A percentile compares a stretch with the other conserved stretches of the same genome.
phyloP scores from a whole-genome alignment of 192 early-diverging fungal genomes.

The Umbelopsis sp. region DNA sequence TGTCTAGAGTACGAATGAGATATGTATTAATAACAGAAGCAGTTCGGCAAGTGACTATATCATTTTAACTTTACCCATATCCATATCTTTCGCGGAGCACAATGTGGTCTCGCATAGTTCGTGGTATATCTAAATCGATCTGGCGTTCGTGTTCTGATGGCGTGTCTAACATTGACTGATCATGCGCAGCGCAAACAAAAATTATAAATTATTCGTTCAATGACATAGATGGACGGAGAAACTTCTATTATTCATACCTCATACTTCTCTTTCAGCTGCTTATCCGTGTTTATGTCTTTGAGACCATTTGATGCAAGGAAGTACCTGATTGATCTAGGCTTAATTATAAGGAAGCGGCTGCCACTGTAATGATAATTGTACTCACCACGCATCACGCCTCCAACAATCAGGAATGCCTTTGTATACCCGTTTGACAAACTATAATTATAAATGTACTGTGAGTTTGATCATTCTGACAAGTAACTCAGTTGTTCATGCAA shows the following conservation, averaged over 20 bases:
- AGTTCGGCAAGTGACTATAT: not conserved
- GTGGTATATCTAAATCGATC: constrained; percentile 63
- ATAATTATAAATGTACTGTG: not conserved
- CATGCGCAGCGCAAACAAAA: not conserved
- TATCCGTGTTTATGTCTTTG: not conserved
- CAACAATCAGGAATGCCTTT: constrained; percentile 64
- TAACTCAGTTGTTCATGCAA: not conserved
- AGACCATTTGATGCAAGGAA: constrained; percentile 5
- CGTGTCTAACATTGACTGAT: constrained; percentile 39
- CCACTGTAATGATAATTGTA: not conserved
- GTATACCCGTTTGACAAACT: constrained; percentile 55
- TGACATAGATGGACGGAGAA: not conserved
- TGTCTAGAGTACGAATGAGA: constrained; percentile 49
- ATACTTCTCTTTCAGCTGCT: not conserved
- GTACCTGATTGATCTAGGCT: constrained; percentile 25
- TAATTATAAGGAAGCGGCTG: not conserved
- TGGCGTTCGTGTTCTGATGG: constrained; percentile 52
- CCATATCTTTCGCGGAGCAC: constrained; percentile 64
- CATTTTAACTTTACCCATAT: constrained; percentile 43
- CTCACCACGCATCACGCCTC: constrained; percentile 59
- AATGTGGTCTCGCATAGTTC: constrained; percentile 60
- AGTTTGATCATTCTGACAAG: not conserved
- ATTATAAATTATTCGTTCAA: not conserved
- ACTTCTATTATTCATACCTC: not conserved
- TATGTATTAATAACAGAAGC: too few relatives aligned